phyloP scores from a whole-genome alignment of 1,284 basidiomycete species.

The Puccinia novopanici region DNA sequence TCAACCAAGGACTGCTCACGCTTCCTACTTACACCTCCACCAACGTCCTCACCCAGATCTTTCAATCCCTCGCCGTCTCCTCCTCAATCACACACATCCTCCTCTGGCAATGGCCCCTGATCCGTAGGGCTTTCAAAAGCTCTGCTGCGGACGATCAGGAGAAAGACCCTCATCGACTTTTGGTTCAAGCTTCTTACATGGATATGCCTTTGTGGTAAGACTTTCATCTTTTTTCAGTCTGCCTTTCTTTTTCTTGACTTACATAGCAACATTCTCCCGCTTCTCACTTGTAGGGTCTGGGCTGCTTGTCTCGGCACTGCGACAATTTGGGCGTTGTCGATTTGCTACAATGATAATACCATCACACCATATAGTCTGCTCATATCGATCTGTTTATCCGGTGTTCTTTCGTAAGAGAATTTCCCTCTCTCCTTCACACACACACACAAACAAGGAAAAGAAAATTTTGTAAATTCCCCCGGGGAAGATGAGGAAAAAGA shows the following conservation, averaged over 20 bases:
- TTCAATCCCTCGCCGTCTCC: constrained; percentile 26
- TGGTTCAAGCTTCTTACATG: constrained; percentile 13
- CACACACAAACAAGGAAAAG: no score
- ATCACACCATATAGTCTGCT: not conserved
- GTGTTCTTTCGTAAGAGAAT: constrained; percentile 22
- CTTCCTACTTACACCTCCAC: constrained; percentile 12
- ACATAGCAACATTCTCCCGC: no score
- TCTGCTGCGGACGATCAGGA: not conserved
- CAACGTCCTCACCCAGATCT: constrained; percentile 33
- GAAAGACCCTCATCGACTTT: constrained; percentile 29
- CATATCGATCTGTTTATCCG: constrained; percentile 8
- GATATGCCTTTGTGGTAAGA: constrained; percentile 29
- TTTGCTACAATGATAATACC: not conserved
- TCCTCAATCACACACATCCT: constrained; percentile 30
- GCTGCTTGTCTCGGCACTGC: not conserved
- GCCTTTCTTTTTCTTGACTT: no score
- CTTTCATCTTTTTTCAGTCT: not conserved
- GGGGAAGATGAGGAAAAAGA: no score
- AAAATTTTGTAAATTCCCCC: no score
- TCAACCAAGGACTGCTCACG: not conserved
- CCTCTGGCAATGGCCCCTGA: constrained; percentile 28
- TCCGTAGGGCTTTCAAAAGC: not conserved
- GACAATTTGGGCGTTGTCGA: not conserved
- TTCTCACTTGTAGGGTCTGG: not conserved
- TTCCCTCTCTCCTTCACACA: no score